A percentile compares a stretch with the other conserved stretches of the same genome.
Conservation (phyloP, 805 yeast species). For the Danielia reshetovae region DNA sequence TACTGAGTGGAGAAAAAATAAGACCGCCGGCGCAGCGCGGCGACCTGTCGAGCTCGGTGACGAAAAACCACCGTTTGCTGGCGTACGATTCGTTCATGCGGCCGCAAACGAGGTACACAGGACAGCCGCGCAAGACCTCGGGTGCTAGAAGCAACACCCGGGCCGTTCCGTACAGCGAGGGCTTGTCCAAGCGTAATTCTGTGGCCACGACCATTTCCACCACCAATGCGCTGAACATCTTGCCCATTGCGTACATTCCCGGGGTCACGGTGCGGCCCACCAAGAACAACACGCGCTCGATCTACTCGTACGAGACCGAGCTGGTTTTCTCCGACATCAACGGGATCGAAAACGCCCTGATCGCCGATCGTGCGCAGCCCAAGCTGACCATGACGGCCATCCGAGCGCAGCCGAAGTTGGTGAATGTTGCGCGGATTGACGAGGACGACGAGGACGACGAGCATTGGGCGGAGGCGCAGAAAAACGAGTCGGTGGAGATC, state of each 20-base stretch:
- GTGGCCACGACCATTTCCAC: conserved; percentile 60
- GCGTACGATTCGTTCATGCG: conserved; percentile 43
- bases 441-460: conserved; percentile 36
- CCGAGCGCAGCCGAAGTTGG: conserved; percentile 68
- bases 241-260: conserved; percentile 91
- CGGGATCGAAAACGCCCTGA: conserved; percentile 45
- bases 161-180: conserved; percentile 2
- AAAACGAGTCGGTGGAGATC: not conserved
- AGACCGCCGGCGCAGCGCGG: conserved; percentile 7
- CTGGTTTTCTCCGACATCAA: conserved; percentile 42
- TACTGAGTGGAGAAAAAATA: conserved; percentile 6
- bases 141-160: conserved; percentile 10
- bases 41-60: conserved; percentile 4
- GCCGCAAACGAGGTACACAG: conserved; percentile 26
- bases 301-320: conserved; percentile 40
- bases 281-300: conserved; percentile 39
- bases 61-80: conserved; percentile 24
- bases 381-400: conserved; percentile 65
- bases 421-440: conserved; percentile 48
- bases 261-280: conserved; percentile 74
- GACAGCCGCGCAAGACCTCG: conserved; percentile 2
- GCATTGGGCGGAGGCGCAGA: conserved; percentile 10
- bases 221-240: conserved; percentile 79
- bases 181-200: conserved; percentile 25
- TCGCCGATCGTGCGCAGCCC: conserved; percentile 38